These are phyloP conservation scores for Rutstroemia sp. DNA, from an alignment of 2,329 filamentous ascomycete species.

Conservation along the genomic window DNA sequence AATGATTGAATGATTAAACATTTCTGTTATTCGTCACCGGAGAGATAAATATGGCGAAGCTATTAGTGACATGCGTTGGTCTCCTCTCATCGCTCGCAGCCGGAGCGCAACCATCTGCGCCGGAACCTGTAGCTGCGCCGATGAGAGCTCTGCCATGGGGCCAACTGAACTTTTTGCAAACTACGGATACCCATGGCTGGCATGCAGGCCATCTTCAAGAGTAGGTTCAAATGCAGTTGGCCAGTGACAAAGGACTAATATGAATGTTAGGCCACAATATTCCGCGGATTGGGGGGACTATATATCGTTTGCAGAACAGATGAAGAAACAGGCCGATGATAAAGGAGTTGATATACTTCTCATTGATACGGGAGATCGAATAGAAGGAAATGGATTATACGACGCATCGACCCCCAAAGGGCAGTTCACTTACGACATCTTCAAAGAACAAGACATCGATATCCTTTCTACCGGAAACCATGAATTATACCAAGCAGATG, in stretches of 20 bases:
- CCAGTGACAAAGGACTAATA: constrained; percentile 11
- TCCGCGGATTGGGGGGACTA: constrained; percentile 98
- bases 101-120: constrained; percentile 71
- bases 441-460: constrained; percentile 76
- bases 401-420: constrained; percentile 85
- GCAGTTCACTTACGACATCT: constrained; percentile 79
- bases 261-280: constrained; percentile 62
- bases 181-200: constrained; percentile 95
- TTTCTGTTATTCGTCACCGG: neutral
- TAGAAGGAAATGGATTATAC: constrained; percentile 93
- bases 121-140: constrained; percentile 69
- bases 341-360: constrained; percentile 79
- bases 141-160: constrained; percentile 83
- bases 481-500: constrained; percentile 79
- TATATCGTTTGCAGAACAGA: constrained; percentile 80
- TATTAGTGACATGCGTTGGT: constrained; percentile 16
- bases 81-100: constrained; percentile 17
- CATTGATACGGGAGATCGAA: constrained; percentile 88
- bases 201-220: constrained; percentile 88
- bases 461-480: constrained; percentile 87
- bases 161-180: constrained; percentile 96
- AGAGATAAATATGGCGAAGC: constrained; percentile 12
- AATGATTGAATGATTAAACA: neutral
- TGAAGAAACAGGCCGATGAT: constrained; percentile 71
- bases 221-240: constrained; percentile 36